Conservation (phyloP, 2,329 filamentous ascomycete genomes). For the Drechslera avenae region DNA sequence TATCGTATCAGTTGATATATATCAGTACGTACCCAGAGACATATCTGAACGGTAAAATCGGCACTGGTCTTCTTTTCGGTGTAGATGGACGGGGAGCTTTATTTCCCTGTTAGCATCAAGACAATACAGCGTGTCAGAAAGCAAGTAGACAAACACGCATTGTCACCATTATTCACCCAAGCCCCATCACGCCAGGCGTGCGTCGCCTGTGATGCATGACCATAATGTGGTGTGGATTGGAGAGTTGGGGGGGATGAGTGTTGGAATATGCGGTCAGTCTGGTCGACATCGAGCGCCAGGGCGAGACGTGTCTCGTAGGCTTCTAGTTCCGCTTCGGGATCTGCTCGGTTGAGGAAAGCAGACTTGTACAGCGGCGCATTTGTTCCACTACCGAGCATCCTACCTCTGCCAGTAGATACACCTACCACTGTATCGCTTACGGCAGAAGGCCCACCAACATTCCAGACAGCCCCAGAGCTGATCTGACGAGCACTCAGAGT, state of each 20-base stretch:
- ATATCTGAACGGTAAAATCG: constrained; percentile 78
- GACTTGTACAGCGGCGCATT: constrained; percentile 70
- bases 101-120: constrained; percentile 11
- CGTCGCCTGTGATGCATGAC: constrained; percentile 10
- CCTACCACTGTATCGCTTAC: constrained; percentile 55
- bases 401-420: constrained; percentile 67
- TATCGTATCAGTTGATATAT: constrained; percentile 39
- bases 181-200: constrained; percentile 50
- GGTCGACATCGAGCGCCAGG: constrained; percentile 79
- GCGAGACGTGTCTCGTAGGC: constrained; percentile 77
- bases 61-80: constrained; percentile 55
- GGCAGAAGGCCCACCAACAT: constrained; percentile 72
- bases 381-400: constrained; percentile 70
- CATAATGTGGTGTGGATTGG: constrained; percentile 7
- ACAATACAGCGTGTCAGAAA: background rate
- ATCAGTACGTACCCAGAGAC: constrained; percentile 31
- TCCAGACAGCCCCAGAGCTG: constrained; percentile 75
- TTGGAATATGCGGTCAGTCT: constrained; percentile 66
- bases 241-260: constrained; percentile 22
- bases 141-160: constrained; percentile 38
- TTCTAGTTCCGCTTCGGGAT: constrained; percentile 65
- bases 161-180: constrained; percentile 46
- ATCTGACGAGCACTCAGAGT: constrained; percentile 50
- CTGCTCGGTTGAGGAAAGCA: constrained; percentile 58
- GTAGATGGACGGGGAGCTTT: constrained; percentile 35